phyloP scores from a whole-genome alignment of 768 basidiomycete species.

The Myochromella boudieri region DNA sequence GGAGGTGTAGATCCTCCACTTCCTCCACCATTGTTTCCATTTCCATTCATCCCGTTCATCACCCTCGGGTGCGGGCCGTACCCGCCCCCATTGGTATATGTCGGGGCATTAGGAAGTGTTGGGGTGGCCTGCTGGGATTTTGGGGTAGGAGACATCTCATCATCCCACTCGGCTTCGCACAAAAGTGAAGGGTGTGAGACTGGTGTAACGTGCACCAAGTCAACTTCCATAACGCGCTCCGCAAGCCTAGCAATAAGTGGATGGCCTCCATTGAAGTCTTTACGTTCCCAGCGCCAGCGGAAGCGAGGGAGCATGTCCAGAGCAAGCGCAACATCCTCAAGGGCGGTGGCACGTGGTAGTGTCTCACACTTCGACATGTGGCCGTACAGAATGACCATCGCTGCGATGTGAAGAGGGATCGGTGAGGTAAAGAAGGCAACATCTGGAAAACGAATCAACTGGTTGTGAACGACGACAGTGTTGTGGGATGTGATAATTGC shows the following conservation, averaged over 20 bases:
- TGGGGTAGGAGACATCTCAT: conserved; percentile 35
- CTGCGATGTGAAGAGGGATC: conserved; percentile 85
- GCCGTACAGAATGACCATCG: conserved; percentile 89
- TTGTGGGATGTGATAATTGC: conserved; percentile 88
- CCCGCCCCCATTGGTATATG: conserved; percentile 24
- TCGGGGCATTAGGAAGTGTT: conserved; percentile 31
- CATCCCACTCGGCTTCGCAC: conserved; percentile 55
- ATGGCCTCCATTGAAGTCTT: conserved; percentile 75
- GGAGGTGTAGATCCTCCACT: conserved; percentile 37
- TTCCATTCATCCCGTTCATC: conserved; percentile 30
- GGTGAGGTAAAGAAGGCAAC: conserved; percentile 89
- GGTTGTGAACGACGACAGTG: conserved; percentile 80
- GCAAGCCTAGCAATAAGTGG: conserved; percentile 84
- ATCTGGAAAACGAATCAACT: conserved; percentile 81
- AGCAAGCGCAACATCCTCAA: conserved; percentile 85
- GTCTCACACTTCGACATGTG: conserved; percentile 78
- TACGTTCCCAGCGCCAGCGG: conserved; percentile 91
- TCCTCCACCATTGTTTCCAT: conserved; percentile 21
- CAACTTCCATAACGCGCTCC: conserved; percentile 74
- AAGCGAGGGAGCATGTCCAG: conserved; percentile 87
- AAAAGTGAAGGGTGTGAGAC: conserved; percentile 44
- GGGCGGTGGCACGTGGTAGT: conserved; percentile 60
- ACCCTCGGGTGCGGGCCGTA: conserved; percentile 40
- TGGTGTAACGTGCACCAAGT: conserved; percentile 61
- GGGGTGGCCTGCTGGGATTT: conserved; percentile 46